Conservation (phyloP, 2,329 filamentous ascomycete species). For the Ceratocystis eucalypticola region DNA sequence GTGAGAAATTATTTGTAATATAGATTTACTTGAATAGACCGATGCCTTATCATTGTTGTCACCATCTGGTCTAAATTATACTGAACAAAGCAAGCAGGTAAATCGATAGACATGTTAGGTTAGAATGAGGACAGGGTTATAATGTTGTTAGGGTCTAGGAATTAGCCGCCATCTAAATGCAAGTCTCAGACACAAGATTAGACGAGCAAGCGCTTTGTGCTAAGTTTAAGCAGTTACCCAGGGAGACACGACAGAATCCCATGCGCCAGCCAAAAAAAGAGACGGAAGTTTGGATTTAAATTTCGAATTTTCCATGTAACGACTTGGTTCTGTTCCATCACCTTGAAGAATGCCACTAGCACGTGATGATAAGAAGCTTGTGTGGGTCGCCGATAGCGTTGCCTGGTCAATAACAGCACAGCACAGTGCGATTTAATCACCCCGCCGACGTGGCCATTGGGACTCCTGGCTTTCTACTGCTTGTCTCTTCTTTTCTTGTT, state of each 20-base stretch:
- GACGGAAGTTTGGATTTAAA: neutral
- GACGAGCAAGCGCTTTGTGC: neutral
- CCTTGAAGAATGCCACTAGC: neutral
- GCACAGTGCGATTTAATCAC: slow-evolving; percentile 10
- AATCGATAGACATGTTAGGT: too few relatives aligned
- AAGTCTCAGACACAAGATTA: neutral
- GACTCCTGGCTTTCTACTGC: slow-evolving; percentile 2
- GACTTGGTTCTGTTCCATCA: neutral
- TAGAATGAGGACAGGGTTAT: neutral
- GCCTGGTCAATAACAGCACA: slow-evolving; percentile 12
- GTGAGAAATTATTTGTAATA: neutral
- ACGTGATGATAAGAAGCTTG: slow-evolving; percentile 7
- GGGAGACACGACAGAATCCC: slow-evolving; percentile 1
- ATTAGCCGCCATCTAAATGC: neutral
- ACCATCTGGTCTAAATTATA: neutral
- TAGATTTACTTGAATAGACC: neutral
- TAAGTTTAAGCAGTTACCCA: slow-evolving; percentile 3
- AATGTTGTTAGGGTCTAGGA: neutral
- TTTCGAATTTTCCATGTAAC: neutral
- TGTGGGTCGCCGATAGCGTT: slow-evolving; percentile 12
- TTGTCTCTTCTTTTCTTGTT: slow-evolving; percentile 11
- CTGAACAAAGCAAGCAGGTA: too few relatives aligned
- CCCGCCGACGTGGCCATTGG: slow-evolving; percentile 16
- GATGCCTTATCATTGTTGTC: neutral
- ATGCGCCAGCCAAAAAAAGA: neutral